These are phyloP conservation scores for Fallopia convolvulus DNA, from an alignment of 148 eudicot genomes.

Conservation along the genomic window DNA sequence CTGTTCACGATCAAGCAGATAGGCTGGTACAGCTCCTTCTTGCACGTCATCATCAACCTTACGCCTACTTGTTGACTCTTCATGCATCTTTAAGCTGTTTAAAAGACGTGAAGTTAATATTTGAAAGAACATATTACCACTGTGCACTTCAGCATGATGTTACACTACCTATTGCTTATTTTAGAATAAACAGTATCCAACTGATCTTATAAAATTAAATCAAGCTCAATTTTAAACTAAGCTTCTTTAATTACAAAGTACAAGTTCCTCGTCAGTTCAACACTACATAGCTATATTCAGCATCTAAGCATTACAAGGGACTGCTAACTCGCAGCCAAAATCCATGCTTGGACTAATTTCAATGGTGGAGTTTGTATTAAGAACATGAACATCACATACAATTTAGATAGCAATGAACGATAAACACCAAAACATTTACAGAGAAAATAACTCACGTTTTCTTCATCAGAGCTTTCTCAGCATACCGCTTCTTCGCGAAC, in stretches of 20 bases:
- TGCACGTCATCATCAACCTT: constrained; percentile 95
- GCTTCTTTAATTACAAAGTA: background rate
- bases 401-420: background rate
- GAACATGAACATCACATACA: no score
- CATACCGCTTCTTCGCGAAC: constrained; percentile 66
- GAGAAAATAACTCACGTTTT: constrained; percentile 47
- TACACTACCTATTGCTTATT: background rate
- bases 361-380: no score
- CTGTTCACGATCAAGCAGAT: constrained; percentile 93
- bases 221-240: background rate
- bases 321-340: background rate
- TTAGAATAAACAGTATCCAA: background rate
- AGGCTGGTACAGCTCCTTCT: constrained; percentile 87
- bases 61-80: constrained; percentile 77
- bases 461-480: constrained; percentile 91
- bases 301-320: no score
- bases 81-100: constrained; percentile 82
- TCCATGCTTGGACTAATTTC: background rate
- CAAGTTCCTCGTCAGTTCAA: no score
- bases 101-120: background rate
- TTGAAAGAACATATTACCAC: background rate
- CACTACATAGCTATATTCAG: no score
- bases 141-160: background rate
- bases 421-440: background rate
- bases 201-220: background rate